These are phyloP conservation scores for Podospora australis DNA, from an alignment of 495 filamentous ascomycete species.

Conservation along the genomic window DNA sequence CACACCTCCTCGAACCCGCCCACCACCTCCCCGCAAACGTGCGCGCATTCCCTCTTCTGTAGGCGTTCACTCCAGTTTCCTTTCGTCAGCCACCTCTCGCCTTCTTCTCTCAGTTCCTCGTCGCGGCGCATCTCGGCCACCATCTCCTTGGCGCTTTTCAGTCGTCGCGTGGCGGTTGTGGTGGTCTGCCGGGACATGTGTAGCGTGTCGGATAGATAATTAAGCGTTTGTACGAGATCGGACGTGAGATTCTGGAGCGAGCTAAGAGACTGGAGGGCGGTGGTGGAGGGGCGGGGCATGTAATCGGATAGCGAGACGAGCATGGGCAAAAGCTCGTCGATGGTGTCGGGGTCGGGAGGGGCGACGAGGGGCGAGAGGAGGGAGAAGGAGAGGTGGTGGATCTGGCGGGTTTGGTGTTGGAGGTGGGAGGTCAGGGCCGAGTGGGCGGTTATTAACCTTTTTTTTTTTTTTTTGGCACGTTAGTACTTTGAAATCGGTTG, in stretches of 20 bases:
- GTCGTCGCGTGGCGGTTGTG: conserved; percentile 64
- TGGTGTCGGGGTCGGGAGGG: conserved; percentile 50
- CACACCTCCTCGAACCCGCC: conserved; percentile 88
- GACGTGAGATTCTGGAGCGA: conserved; percentile 61
- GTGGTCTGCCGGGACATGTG: conserved; percentile 91
- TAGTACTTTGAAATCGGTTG: conserved; percentile 3
- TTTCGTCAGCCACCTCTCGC: conserved; percentile 68
- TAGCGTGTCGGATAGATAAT: conserved; percentile 80
- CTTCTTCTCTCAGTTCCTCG: conserved; percentile 72
- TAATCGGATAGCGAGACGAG: conserved; percentile 50
- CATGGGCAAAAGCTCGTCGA: conserved; percentile 60
- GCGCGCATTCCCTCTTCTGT: conserved; percentile 65
- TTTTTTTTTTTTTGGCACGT: too few relatives aligned
- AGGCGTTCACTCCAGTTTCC: conserved; percentile 77
- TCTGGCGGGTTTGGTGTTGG: conserved; percentile 71
- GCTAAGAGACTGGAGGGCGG: conserved; percentile 50
- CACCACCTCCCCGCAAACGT: conserved; percentile 76
- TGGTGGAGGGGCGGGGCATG: conserved; percentile 48
- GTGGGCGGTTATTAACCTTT: conserved; percentile 80
- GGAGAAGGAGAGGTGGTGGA: conserved; percentile 74
- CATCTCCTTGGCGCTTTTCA: conserved; percentile 70
- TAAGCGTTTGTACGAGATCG: conserved; percentile 73
- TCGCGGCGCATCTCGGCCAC: conserved; percentile 79
- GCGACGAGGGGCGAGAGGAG: conserved; percentile 54
- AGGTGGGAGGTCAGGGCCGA: conserved; percentile 77